phyloP scores from a whole-genome alignment of 2,329 filamentous ascomycete genomes.

The Cordyceps cateniannulata region DNA sequence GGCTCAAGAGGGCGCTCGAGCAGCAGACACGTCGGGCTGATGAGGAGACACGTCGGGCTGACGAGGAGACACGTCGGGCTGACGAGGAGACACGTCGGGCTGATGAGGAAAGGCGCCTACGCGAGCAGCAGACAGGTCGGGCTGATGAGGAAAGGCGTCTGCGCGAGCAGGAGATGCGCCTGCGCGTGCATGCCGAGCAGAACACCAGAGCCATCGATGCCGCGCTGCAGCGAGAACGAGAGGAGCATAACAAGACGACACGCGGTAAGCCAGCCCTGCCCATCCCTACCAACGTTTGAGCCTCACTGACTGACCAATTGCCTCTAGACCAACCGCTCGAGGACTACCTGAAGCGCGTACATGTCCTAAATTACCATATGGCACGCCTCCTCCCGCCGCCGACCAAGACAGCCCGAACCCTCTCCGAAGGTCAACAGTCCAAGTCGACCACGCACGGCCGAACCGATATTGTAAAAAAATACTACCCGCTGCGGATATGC shows the following conservation, averaged over 20 bases:
- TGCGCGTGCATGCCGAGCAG: not conserved
- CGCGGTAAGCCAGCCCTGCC: not conserved
- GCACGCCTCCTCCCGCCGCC: not conserved
- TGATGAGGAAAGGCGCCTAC: not conserved
- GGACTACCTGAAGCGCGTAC: not conserved
- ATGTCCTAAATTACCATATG: not conserved
- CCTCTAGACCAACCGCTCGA: not conserved
- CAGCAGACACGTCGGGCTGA: not conserved
- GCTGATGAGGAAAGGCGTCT: not conserved
- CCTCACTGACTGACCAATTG: not conserved
- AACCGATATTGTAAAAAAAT: not conserved
- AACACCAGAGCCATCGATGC: not conserved
- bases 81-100: not conserved
- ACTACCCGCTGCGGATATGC: not conserved
- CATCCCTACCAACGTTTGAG: not conserved
- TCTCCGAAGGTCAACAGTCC: not conserved
- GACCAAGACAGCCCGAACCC: not conserved
- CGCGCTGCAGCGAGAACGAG: not conserved
- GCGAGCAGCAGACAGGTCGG: not conserved
- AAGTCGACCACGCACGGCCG: not conserved
- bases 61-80: not conserved
- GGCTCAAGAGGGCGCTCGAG: not conserved
- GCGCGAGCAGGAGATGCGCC: not conserved
- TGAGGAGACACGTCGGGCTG: not conserved
- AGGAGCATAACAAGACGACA: not conserved